These are phyloP conservation scores for Filosporella fistucella DNA, from an alignment of 495 filamentous ascomycete genomes.

Conservation along the genomic window DNA sequence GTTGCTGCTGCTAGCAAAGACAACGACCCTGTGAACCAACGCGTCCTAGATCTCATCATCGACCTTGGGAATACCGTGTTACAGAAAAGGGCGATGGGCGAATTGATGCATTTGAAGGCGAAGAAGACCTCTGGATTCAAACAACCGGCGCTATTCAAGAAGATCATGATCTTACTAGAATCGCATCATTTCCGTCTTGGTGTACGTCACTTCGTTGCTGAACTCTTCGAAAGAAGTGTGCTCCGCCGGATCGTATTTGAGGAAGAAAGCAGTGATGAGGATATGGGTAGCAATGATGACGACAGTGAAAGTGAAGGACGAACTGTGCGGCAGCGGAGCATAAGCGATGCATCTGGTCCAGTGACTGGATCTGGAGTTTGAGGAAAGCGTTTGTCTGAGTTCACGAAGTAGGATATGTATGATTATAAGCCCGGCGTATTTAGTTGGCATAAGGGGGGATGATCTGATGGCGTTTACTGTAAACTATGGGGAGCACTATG, in stretches of 20 bases:
- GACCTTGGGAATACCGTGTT: constrained; percentile 88
- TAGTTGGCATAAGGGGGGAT: not conserved
- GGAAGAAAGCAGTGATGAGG: constrained; percentile 35
- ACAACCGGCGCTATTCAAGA: constrained; percentile 71
- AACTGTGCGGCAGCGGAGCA: constrained; percentile 46
- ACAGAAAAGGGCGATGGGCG: constrained; percentile 68
- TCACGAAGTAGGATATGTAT: constrained; percentile 13
- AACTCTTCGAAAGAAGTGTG: constrained; percentile 88
- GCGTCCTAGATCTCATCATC: constrained; percentile 73
- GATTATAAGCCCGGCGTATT: constrained; percentile 16
- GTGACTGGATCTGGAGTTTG: not conserved
- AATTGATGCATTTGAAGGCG: constrained; percentile 56
- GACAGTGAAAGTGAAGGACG: constrained; percentile 23
- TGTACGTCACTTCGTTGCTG: constrained; percentile 81
- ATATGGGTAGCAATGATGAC: constrained; percentile 21
- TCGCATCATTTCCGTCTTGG: constrained; percentile 82
- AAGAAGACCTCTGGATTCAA: constrained; percentile 63
- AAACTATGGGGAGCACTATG: not conserved
- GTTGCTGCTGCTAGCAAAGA: constrained; percentile 45
- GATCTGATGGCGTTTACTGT: not conserved
- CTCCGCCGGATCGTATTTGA: constrained; percentile 71
- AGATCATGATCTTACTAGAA: constrained; percentile 82
- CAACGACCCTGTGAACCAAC: constrained; percentile 61
- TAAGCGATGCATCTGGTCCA: constrained; percentile 27
- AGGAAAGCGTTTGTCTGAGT: not conserved